Percentiles rank a stretch among this genome's conserved stretches.
Conservation (phyloP, 257 asterid genomes). For the Ligustrum vulgare region DNA sequence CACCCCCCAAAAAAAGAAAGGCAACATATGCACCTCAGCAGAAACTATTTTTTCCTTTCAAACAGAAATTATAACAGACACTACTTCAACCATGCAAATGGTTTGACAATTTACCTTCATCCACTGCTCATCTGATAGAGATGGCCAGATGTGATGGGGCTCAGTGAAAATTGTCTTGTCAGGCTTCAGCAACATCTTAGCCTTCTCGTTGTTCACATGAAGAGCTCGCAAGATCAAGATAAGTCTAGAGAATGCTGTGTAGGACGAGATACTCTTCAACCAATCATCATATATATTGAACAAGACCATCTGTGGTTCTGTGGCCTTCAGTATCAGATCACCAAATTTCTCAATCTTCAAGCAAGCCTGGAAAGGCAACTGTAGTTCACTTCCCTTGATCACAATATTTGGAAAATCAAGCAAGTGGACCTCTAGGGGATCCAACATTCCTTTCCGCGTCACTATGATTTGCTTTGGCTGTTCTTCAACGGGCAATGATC, state of each 20-base stretch:
- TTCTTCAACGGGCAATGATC: conserved; percentile 96
- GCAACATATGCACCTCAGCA: neutral
- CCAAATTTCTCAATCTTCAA: conserved; percentile 98
- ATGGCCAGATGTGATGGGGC: conserved; percentile 98
- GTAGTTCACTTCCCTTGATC: conserved; percentile 98
- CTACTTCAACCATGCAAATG: neutral
- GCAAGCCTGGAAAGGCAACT: conserved; percentile 99
- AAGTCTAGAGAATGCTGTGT: conserved; percentile 96
- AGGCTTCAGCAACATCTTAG: conserved; percentile 99
- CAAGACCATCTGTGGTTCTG: conserved; percentile 98
- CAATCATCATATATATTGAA: conserved; percentile 98
- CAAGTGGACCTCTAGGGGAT: conserved; percentile 96
- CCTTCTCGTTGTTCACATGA: conserved; percentile 93
- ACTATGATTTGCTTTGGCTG: conserved; percentile 97
- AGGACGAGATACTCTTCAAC: conserved; percentile 92
- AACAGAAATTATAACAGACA: neutral
- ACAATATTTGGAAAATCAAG: conserved; percentile 98
- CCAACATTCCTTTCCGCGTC: conserved; percentile 98
- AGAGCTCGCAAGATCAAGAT: conserved; percentile 90
- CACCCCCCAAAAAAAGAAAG: neutral
- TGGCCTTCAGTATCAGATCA: conserved; percentile 93
- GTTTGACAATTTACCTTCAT: conserved; percentile 61
- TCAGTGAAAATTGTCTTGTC: conserved; percentile 93
- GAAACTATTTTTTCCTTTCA: neutral
- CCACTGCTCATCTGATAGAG: conserved; percentile 94